Conservation (phyloP, 177 flowering plant genomes). For the Tripterygium wilfordii region DNA sequence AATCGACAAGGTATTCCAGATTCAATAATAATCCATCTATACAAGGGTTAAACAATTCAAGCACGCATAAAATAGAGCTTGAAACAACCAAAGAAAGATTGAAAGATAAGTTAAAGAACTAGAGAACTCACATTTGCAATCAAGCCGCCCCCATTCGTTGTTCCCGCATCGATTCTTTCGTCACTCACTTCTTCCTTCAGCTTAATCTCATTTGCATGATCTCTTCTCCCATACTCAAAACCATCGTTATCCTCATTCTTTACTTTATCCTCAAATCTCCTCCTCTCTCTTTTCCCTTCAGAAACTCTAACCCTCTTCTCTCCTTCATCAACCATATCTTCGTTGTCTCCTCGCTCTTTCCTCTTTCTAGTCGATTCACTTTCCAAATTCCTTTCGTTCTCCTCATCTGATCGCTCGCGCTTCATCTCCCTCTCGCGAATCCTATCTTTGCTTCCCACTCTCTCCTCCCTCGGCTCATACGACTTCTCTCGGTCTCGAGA, state of each 20-base stretch:
- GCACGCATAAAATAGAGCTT: neutral
- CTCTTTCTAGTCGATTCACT: constrained; percentile 18
- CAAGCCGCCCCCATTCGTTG: constrained; percentile 27
- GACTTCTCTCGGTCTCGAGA: too few relatives aligned
- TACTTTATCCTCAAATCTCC: constrained; percentile 32
- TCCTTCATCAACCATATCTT: constrained; percentile 10
- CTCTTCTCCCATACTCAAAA: too few relatives aligned
- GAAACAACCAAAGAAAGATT: neutral
- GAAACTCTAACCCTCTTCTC: constrained; percentile 38
- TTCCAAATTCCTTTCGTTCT: constrained; percentile 4
- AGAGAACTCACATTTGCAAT: constrained; percentile 38
- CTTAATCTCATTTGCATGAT: neutral
- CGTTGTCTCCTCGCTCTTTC: constrained; percentile 34
- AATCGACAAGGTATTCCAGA: too few relatives aligned
- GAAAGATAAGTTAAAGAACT: neutral
- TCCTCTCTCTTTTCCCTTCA: constrained; percentile 32
- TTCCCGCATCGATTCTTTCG: neutral
- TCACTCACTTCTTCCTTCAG: constrained; percentile 18
- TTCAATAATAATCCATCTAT: too few relatives aligned
- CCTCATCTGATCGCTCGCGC: constrained; percentile 15
- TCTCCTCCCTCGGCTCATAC: constrained; percentile 10
- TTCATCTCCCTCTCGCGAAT: constrained; percentile 18
- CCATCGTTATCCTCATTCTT: constrained; percentile 15
- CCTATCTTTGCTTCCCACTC: constrained; percentile 26
- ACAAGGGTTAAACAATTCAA: constrained; percentile 7